Evolutionary conservation across 352 stramenopile genomes (phyloP), one percentile per base, ranked within the genome.

Genomic region (Phytophthora colocasiae): DNA sequence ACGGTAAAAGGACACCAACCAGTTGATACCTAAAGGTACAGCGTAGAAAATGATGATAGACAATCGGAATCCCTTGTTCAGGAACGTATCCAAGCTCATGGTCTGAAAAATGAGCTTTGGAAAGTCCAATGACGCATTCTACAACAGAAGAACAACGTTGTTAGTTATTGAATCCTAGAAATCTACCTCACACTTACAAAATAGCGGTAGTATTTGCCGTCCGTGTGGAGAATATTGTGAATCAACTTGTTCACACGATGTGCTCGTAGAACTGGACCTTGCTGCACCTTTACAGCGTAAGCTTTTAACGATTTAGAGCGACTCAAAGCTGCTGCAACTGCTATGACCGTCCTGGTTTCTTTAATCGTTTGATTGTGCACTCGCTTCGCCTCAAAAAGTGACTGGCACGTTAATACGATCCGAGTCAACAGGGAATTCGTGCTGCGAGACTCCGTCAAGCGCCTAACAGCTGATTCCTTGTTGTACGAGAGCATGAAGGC

Each of bases 401-500:
- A 31, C 3, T 52, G n/a, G 11, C n/a, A 58, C 29, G 31, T 64
- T 11, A 38, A 38, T 10, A 63, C 38, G 0, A 55, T 12, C 5
- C 38, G 53, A 51, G 54, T 59, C 31, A 49, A 9, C 31, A 36
- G 31, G 8, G 31, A 36, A 36, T 36, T 36, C 31, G 31, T 14
- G 31, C 9, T 36, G 31, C 31, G 31, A 14, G 15, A 11, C 17
- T 46, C 29, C 1, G 54, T 36, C 10, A 71, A 48, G 14, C 31
- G 22, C 3, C 43, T 51, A 22, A 63, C 45, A 5, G 55, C 45
- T 5, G 39, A 36, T 39, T 44, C 43, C 10, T 57, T 60, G 44
- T 59, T 53, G 43, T 72, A 71, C 11, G 58, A 63, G 22, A 79
- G 39, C 10, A 66, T 58, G 6, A 80, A 51, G 22, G 77, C 39